phyloP scores from a whole-genome alignment of 352 stramenopile genomes.

The Elongisporangium prolatum region DNA sequence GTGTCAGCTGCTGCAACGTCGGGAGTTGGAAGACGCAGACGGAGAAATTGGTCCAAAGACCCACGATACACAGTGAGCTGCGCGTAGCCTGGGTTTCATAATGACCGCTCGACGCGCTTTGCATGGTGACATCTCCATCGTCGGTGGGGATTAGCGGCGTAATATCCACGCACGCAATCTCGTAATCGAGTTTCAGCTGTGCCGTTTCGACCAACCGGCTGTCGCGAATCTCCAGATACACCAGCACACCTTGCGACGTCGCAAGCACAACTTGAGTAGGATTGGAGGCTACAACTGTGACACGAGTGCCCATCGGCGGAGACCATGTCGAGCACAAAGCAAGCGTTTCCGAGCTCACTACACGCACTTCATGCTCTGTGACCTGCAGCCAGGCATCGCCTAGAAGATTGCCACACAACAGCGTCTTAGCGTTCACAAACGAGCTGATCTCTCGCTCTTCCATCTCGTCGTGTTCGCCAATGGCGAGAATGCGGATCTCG shows the following conservation, averaged over 20 bases:
- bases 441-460: constrained; percentile 88
- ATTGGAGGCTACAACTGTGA: constrained; percentile 85
- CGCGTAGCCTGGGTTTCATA: constrained; percentile 53
- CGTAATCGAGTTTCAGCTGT: constrained; percentile 83
- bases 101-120: constrained; percentile 23
- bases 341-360: constrained; percentile 77
- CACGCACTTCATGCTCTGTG: constrained; percentile 88
- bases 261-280: constrained; percentile 92
- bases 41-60: constrained; percentile 93
- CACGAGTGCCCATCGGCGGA: constrained; percentile 49
- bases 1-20: constrained; percentile 58
- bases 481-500: constrained; percentile 95
- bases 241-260: constrained; percentile 84
- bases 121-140: constrained; percentile 62
- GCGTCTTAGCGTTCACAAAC: constrained; percentile 86
- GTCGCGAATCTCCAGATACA: constrained; percentile 85
- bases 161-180: constrained; percentile 94
- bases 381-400: constrained; percentile 91
- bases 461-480: constrained; percentile 88
- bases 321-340: constrained; percentile 71
- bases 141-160: constrained; percentile 38
- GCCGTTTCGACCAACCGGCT: constrained; percentile 55
- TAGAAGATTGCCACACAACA: constrained; percentile 92
- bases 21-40: constrained; percentile 86
- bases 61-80: constrained; percentile 74